phyloP scores from a whole-genome alignment of 306 rosid species.

The Spatholobus suberectus region DNA sequence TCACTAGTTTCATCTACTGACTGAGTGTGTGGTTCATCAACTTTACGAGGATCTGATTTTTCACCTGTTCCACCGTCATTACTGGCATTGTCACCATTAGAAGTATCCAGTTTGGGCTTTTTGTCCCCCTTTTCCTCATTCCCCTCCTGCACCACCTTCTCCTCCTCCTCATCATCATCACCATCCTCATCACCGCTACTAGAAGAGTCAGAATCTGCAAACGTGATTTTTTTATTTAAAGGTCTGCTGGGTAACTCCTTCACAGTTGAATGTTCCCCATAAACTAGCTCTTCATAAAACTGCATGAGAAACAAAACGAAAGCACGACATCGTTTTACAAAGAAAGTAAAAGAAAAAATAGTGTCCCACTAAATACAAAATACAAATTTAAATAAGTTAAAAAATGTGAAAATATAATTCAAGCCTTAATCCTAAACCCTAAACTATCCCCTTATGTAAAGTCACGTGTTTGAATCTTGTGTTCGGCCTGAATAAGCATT shows the following conservation, averaged over 20 bases:
- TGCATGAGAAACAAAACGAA: slow-evolving; percentile 47
- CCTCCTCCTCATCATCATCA: slow-evolving; percentile 42
- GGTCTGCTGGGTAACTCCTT: slow-evolving; percentile 57
- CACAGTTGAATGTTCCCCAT: slow-evolving; percentile 56
- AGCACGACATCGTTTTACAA: background rate
- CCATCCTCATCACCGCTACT: slow-evolving; percentile 47
- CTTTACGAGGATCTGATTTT: slow-evolving; percentile 49
- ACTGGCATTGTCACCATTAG: slow-evolving; percentile 37
- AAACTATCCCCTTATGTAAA: background rate
- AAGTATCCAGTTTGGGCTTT: slow-evolving; percentile 48
- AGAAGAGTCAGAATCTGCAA: slow-evolving; percentile 77
- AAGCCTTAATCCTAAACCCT: no score
- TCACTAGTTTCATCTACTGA: slow-evolving; percentile 52
- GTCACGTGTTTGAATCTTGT: background rate
- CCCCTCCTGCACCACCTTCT: slow-evolving; percentile 41
- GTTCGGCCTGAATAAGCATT: background rate
- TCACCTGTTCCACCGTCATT: slow-evolving; percentile 43
- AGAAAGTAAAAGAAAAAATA: background rate
- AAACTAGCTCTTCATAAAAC: slow-evolving; percentile 80
- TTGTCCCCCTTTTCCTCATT: slow-evolving; percentile 48
- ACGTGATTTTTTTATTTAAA: slow-evolving; percentile 73
- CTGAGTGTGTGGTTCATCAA: slow-evolving; percentile 40
- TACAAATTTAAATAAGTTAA: background rate
- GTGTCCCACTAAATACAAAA: background rate
- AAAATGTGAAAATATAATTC: background rate